Evolutionary conservation across 257 asterid species (phyloP), one percentile per base, ranked within the genome.

Genomic region (Solanum ossicruentum): DNA sequence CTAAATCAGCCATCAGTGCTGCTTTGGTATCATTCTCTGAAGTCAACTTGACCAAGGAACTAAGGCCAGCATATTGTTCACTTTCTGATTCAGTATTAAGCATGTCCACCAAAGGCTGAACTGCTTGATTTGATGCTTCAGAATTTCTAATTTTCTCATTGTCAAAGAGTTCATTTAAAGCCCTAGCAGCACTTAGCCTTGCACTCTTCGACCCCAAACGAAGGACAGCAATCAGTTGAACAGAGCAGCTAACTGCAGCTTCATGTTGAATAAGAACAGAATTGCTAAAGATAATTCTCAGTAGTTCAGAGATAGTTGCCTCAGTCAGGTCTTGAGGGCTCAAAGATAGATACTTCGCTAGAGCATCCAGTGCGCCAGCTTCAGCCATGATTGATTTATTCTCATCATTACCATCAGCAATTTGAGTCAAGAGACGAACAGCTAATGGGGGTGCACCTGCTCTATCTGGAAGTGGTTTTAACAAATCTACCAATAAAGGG

Each of bases 201-300:
- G 98, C 93, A 54, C 83, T 90, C 88, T 94, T 92, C n/a, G 99
- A 93, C 56, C 98, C 99, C 93, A 94, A 91, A 81, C 89, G 95
- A 83, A 95, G 97, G 90, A 94, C 97, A 18, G 97, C 97, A 45
- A 95, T 87, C 83, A 95, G 93, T 87, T 93, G 98, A 85, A 80
- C 69, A 86, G 93, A 84, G 89, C 97, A 95, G 86, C 93, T 91
- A 65, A 90, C 83, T 84, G 96, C 93, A 56, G 93, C 92, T 83
- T 90, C 91, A 75, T 92, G 88, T 57, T 78, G 91, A 86, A 92
- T 91, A 89, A 95, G 91, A 87, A 92, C 91, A 4, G 91, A 87
- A 86, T 91, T 89, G 87, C 90, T 89, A 88, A 94, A 95, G 86
- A 95, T 85, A 88, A 93, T 91, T 87, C 95, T 88, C 66, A 95